phyloP scores from a whole-genome alignment of 2,329 filamentous ascomycete genomes.

The Xylariaceae sp. region DNA sequence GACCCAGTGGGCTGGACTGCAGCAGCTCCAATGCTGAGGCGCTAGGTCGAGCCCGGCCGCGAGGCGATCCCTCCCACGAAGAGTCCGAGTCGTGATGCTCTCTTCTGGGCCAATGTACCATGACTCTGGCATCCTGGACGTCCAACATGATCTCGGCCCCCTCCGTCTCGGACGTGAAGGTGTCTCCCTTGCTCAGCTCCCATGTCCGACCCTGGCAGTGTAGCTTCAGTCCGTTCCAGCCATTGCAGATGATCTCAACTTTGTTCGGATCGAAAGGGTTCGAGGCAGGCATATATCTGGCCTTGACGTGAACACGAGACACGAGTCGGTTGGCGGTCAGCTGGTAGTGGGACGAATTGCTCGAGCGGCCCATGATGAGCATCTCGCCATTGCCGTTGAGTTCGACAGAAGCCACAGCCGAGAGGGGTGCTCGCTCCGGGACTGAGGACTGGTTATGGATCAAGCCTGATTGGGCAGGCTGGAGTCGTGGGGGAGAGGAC shows the following conservation, averaged over 20 bases:
- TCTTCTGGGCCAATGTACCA: constrained; percentile 76
- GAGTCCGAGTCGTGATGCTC: constrained; percentile 49
- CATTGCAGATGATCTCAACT: constrained; percentile 83
- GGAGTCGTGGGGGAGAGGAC: constrained; percentile 65
- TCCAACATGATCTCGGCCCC: constrained; percentile 89
- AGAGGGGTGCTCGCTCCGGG: constrained; percentile 76
- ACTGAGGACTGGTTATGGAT: constrained; percentile 55
- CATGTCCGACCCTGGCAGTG: constrained; percentile 85
- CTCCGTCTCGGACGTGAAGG: constrained; percentile 83
- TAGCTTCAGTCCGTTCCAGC: constrained; percentile 92
- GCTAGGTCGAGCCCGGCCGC: constrained; percentile 24
- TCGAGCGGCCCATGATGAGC: constrained; percentile 84
- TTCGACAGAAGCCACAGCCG: constrained; percentile 73
- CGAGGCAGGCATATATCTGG: constrained; percentile 67
- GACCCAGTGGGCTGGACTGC: constrained; percentile 54
- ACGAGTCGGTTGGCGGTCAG: constrained; percentile 87
- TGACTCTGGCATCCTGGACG: constrained; percentile 83
- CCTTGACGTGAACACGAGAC: constrained; percentile 87
- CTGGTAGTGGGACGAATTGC: constrained; percentile 92
- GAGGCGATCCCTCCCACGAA: constrained; percentile 61
- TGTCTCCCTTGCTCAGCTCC: constrained; percentile 80
- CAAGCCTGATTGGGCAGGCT: constrained; percentile 37
- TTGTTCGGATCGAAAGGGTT: constrained; percentile 63
- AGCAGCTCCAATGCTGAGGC: constrained; percentile 34
- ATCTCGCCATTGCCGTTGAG: constrained; percentile 75